Percentiles rank a stretch among this genome's conserved stretches.
These are phyloP conservation scores for Yarrowia osloensis DNA, from an alignment of 805 yeast species.

Conservation along the genomic window DNA sequence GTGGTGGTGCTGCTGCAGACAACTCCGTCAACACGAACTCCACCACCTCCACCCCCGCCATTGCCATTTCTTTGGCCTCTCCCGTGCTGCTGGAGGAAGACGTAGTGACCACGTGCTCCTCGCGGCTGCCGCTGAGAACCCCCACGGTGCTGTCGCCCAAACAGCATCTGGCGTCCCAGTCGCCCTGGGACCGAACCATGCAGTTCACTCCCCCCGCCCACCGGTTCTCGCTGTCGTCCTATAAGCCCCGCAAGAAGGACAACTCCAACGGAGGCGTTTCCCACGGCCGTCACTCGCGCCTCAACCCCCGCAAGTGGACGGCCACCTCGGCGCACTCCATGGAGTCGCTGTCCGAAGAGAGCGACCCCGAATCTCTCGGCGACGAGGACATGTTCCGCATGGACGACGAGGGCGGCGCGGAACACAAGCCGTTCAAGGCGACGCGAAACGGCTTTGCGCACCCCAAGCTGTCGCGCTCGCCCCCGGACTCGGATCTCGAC, in stretches of 20 bases:
- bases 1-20: too few species aligned
- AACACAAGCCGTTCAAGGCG: background rate
- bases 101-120: slow-evolving; percentile 38
- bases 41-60: slow-evolving; percentile 5
- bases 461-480: slow-evolving; percentile 17
- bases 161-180: slow-evolving; percentile 17
- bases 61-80: slow-evolving; percentile 22
- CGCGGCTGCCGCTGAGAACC: slow-evolving; percentile 41
- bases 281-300: background rate
- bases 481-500: slow-evolving; percentile 17
- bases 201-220: slow-evolving; percentile 40
- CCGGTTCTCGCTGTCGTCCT: slow-evolving; percentile 15
- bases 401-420: slow-evolving; percentile 11
- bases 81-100: slow-evolving; percentile 28
- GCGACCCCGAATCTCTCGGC: slow-evolving; percentile 21
- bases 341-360: slow-evolving; percentile 21
- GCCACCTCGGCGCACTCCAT: slow-evolving; percentile 18
- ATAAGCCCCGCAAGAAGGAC: slow-evolving; percentile 4
- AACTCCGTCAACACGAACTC: background rate
- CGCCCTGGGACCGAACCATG: slow-evolving; percentile 39
- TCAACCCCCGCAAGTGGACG: slow-evolving; percentile 6
- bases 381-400: slow-evolving; percentile 29
- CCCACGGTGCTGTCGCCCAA: slow-evolving; percentile 37
- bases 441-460: background rate
- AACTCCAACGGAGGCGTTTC: background rate